Conservation (phyloP, 768 basidiomycete genomes). For the Amanita jacksonii region DNA sequence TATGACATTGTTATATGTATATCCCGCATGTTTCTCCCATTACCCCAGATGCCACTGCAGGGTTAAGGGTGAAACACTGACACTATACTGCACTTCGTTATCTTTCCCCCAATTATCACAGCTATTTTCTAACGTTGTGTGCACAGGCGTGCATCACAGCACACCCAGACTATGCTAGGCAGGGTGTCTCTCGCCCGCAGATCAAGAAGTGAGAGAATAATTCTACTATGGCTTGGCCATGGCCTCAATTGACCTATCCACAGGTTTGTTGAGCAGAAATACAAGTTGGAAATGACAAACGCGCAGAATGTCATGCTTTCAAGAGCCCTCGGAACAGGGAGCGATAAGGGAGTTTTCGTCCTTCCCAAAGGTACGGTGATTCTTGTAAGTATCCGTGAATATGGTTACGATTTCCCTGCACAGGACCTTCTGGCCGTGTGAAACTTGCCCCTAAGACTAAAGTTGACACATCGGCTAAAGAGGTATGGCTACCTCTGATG, state of each 20-base stretch:
- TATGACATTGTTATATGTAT: too few relatives aligned
- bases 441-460: slow-evolving; percentile 54
- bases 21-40: too few relatives aligned
- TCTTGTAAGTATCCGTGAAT: slow-evolving; percentile 1
- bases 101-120: neutral
- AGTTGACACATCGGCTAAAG: slow-evolving; percentile 29
- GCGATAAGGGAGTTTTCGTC: slow-evolving; percentile 73
- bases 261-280: slow-evolving; percentile 79
- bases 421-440: slow-evolving; percentile 64
- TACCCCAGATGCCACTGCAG: neutral
- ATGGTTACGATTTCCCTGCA: neutral
- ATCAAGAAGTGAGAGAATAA: slow-evolving; percentile 74
- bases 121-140: slow-evolving; percentile 7
- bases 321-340: slow-evolving; percentile 72
- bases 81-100: neutral
- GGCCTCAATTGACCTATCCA: slow-evolving; percentile 12
- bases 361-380: slow-evolving; percentile 71
- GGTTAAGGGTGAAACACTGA: slow-evolving; percentile 4
- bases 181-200: slow-evolving; percentile 79
- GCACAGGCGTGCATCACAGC: slow-evolving; percentile 72
- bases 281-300: slow-evolving; percentile 71
- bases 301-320: slow-evolving; percentile 74
- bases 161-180: slow-evolving; percentile 66
- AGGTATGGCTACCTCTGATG: slow-evolving; percentile 21
- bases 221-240: slow-evolving; percentile 5